These are phyloP conservation scores for Aspergillus latus DNA, from an alignment of 2,329 filamentous ascomycete species.

Conservation along the genomic window DNA sequence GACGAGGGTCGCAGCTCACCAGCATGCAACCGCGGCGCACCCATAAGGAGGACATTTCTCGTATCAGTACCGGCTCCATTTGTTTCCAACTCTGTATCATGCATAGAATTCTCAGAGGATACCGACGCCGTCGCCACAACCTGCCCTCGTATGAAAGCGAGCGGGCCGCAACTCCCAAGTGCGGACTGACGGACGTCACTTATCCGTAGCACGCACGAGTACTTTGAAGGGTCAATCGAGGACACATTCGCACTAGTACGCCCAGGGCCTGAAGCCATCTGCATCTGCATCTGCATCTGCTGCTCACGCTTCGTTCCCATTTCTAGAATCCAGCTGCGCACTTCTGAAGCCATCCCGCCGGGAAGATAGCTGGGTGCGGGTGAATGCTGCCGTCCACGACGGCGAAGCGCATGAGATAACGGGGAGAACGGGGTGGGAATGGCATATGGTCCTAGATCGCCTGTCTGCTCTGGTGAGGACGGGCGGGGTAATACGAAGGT, in stretches of 20 bases:
- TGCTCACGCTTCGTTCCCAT: conserved; percentile 34
- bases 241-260: background rate
- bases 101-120: background rate
- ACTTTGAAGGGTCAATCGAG: conserved; percentile 11
- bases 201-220: conserved; percentile 24
- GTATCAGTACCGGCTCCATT: background rate
- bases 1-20: background rate
- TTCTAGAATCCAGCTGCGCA: conserved; percentile 45
- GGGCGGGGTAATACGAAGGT: conserved; percentile 41
- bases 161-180: conserved; percentile 26
- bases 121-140: background rate
- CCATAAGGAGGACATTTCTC: conserved; percentile 32
- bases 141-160: conserved; percentile 26
- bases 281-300: background rate
- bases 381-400: conserved; percentile 30
- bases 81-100: background rate
- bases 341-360: conserved; percentile 42
- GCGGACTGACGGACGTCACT: conserved; percentile 17
- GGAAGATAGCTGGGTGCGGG: conserved; percentile 31
- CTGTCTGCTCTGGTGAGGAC: conserved; percentile 29
- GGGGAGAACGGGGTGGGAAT: conserved; percentile 39
- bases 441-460: conserved; percentile 14
- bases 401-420: conserved; percentile 30
- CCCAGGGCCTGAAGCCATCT: background rate
- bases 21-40: conserved; percentile 23